A percentile compares a stretch with the other conserved stretches of the same genome.
phyloP scores from a whole-genome alignment of 2,329 filamentous ascomycete species.

The Fonsecaea multimorphosa region DNA sequence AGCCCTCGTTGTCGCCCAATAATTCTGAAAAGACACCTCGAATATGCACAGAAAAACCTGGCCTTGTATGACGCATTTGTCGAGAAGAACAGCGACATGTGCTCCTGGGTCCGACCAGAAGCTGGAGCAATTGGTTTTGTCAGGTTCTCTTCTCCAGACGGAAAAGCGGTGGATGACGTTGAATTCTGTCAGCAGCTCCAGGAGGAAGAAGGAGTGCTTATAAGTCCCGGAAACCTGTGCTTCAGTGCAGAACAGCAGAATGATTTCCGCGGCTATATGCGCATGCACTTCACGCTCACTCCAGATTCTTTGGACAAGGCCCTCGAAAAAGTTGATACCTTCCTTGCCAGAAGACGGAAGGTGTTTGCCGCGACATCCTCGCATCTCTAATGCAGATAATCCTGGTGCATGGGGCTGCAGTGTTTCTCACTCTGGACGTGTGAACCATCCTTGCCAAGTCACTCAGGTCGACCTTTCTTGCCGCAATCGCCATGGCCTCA shows the following conservation, averaged over 20 bases:
- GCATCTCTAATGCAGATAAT: no score
- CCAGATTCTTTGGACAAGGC: slow-evolving; percentile 25
- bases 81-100: slow-evolving; percentile 63
- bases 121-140: slow-evolving; percentile 82
- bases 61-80: slow-evolving; percentile 68
- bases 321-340: slow-evolving; percentile 26
- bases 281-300: slow-evolving; percentile 31
- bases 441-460: no score
- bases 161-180: slow-evolving; percentile 70
- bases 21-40: slow-evolving; percentile 67
- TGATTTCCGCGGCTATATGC: slow-evolving; percentile 34
- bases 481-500: no score
- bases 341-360: slow-evolving; percentile 21
- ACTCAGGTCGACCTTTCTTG: no score
- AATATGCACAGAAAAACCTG: slow-evolving; percentile 71
- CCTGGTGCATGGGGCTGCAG: no score
- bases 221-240: slow-evolving; percentile 74
- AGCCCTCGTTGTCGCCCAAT: slow-evolving; percentile 65
- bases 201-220: slow-evolving; percentile 72
- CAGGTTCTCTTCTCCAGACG: slow-evolving; percentile 64
- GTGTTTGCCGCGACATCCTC: neutral
- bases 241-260: slow-evolving; percentile 62
- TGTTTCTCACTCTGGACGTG: no score
- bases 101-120: slow-evolving; percentile 73
- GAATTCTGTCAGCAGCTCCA: slow-evolving; percentile 72